Percentiles rank a stretch among this genome's conserved stretches.
phyloP scores from a whole-genome alignment of 805 yeast species.

The Schwanniomyces yamadae region DNA sequence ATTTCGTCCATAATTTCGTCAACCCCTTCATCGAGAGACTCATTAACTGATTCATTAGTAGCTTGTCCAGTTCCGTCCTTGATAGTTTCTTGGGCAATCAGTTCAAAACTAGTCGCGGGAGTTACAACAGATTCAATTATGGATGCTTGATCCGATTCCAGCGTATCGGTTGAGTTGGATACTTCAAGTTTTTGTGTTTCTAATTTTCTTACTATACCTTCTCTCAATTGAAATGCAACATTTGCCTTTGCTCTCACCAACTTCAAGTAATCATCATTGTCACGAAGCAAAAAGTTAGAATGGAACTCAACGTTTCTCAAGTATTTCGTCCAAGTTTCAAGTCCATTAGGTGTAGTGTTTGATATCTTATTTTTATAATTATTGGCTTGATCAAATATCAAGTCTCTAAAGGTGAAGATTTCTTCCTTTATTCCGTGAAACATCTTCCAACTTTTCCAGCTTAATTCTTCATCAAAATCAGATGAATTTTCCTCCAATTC shows the following conservation, averaged over 20 bases:
- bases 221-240: slow-evolving; percentile 42
- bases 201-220: slow-evolving; percentile 14
- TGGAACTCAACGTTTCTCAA: slow-evolving; percentile 43
- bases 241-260: slow-evolving; percentile 44
- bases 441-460: slow-evolving; percentile 59
- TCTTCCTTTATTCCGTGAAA: slow-evolving; percentile 57
- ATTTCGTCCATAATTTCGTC: background rate
- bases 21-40: slow-evolving; percentile 1
- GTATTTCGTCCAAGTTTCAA: slow-evolving; percentile 33
- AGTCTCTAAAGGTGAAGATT: slow-evolving; percentile 56
- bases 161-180: background rate
- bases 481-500: slow-evolving; percentile 13
- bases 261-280: slow-evolving; percentile 57
- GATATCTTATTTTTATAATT: slow-evolving; percentile 13
- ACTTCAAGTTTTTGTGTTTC: slow-evolving; percentile 1
- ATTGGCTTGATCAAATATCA: slow-evolving; percentile 33
- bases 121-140: too few relatives aligned
- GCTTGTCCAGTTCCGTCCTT: background rate
- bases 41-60: slow-evolving; percentile 1
- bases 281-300: slow-evolving; percentile 51
- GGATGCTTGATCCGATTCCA: background rate
- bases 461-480: slow-evolving; percentile 17
- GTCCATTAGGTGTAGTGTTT: slow-evolving; percentile 34
- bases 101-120: too few relatives aligned
- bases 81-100: too few relatives aligned